Conservation (phyloP, 2,329 filamentous ascomycete genomes). For the Fusarium sp. region DNA sequence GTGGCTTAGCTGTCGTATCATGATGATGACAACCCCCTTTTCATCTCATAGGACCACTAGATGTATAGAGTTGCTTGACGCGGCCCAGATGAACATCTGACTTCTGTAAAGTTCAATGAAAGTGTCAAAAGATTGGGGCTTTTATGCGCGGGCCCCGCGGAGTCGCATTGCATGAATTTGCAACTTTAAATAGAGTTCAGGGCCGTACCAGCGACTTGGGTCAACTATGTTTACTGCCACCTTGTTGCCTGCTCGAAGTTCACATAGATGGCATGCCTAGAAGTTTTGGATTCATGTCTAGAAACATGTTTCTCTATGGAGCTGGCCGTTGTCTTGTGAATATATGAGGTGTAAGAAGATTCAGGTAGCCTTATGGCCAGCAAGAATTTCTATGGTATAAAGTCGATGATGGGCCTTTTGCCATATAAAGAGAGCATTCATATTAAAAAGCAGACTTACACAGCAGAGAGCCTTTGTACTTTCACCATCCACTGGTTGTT, state of each 20-base stretch:
- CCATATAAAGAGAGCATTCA: fast-evolving
- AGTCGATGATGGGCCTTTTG: not conserved
- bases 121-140: not conserved
- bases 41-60: not conserved
- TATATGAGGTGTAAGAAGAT: too few species aligned
- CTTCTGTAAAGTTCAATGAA: too few species aligned
- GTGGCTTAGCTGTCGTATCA: not conserved
- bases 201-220: not conserved
- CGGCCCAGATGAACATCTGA: not conserved
- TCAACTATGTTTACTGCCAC: not conserved
- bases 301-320: not conserved
- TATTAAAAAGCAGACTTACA: fast-evolving
- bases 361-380: not conserved
- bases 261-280: not conserved
- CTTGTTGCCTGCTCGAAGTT: not conserved
- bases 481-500: not conserved
- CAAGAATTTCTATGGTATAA: too few species aligned
- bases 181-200: not conserved
- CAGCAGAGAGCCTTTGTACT: fast-evolving
- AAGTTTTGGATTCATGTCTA: not conserved
- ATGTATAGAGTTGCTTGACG: not conserved
- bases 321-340: not conserved
- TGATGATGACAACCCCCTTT: not conserved
- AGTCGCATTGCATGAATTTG: not conserved
- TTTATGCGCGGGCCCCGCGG: not conserved